phyloP scores from a whole-genome alignment of 305 asterid genomes.

The Salvia sclarea region DNA sequence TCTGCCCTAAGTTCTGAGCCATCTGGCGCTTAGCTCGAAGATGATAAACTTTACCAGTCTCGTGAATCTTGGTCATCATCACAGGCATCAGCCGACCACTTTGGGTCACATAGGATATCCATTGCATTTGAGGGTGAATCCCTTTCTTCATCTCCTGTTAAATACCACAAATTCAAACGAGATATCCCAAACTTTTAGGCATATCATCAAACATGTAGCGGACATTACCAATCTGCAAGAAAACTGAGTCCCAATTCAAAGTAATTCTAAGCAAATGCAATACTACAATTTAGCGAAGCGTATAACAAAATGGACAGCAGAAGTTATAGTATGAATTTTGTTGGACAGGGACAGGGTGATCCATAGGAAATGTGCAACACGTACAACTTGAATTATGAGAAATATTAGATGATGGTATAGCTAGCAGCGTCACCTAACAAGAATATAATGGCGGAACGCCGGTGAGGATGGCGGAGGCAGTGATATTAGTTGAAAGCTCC shows the following conservation, averaged over 20 bases:
- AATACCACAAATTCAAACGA: background rate
- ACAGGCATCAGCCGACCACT: slow-evolving; percentile 74
- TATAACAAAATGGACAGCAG: background rate
- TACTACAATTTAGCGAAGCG: background rate
- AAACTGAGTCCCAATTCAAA: background rate
- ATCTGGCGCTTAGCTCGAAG: slow-evolving; percentile 73
- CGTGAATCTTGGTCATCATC: slow-evolving; percentile 80
- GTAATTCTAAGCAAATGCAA: background rate
- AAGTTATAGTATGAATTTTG: background rate
- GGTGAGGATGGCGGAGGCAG: too few species aligned
- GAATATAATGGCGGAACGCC: too few species aligned
- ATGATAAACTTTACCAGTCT: slow-evolving; percentile 81
- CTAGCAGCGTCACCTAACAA: too few species aligned
- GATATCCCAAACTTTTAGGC: too few species aligned
- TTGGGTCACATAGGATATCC: slow-evolving; percentile 92
- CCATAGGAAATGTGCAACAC: background rate
- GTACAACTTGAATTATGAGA: background rate
- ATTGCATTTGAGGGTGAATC: slow-evolving; percentile 88
- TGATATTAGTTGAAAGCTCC: too few species aligned
- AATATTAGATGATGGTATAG: too few species aligned
- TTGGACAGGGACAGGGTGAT: background rate
- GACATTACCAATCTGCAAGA: background rate
- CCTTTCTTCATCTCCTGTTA: slow-evolving; percentile 78
- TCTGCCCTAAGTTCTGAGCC: slow-evolving; percentile 78
- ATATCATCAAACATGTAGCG: background rate